Percentiles rank a stretch among this genome's conserved stretches.
phyloP scores from a whole-genome alignment of 2,329 filamentous ascomycete genomes.

The Capronia americana region DNA sequence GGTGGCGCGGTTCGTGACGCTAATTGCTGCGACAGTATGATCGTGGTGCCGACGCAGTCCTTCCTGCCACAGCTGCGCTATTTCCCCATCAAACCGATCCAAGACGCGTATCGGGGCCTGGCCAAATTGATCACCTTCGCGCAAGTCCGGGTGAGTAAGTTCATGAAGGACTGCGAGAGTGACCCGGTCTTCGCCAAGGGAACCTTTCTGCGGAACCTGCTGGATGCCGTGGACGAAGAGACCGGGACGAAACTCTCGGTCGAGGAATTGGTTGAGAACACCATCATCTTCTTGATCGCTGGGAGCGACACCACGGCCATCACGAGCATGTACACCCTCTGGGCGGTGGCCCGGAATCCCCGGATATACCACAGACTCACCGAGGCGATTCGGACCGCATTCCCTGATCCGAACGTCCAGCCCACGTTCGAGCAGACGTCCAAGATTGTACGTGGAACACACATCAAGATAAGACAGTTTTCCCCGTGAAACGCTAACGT shows the following conservation, averaged over 20 bases:
- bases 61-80: conserved; percentile 26
- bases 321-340: conserved; percentile 46
- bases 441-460: conserved; percentile 16
- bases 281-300: conserved; percentile 48
- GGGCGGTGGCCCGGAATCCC: conserved; percentile 20
- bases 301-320: conserved; percentile 61
- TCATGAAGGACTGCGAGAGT: conserved; percentile 8
- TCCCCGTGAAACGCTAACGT: no score
- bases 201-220: conserved; percentile 26
- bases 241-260: conserved; percentile 11
- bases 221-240: conserved; percentile 18
- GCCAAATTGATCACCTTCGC: conserved; percentile 26
- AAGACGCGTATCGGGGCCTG: conserved; percentile 20
- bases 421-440: conserved; percentile 21
- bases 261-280: conserved; percentile 20
- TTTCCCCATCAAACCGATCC: conserved; percentile 23
- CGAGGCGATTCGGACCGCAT: conserved; percentile 43
- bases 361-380: no score
- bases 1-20: no score
- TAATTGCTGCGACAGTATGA: no score
- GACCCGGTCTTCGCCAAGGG: conserved; percentile 7
- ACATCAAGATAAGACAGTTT: no score
- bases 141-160: conserved; percentile 6
- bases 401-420: conserved; percentile 13
- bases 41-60: conserved; percentile 17